Evolutionary conservation across 2,329 filamentous ascomycete species (phyloP).

Genomic region (Colletotrichum tabaci): DNA sequence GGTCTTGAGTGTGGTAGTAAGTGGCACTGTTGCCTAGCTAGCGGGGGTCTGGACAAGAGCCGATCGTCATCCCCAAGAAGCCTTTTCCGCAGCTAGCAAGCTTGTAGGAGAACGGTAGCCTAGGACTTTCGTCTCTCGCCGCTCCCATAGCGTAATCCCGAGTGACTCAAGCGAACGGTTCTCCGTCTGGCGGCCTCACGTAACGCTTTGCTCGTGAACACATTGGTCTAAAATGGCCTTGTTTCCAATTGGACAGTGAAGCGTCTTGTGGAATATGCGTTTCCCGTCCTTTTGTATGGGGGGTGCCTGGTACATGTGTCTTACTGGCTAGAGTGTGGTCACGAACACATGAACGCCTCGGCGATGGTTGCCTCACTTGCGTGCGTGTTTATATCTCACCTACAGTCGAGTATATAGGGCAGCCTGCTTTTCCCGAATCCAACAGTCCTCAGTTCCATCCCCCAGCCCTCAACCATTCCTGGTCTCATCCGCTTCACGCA

Average conservation of each 20-base stretch:
- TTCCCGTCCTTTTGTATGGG: background rate
- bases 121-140: background rate
- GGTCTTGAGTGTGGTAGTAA: background rate
- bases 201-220: background rate
- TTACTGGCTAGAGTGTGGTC: slow-evolving; percentile 1
- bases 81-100: background rate
- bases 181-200: slow-evolving; percentile 10
- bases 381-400: background rate
- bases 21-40: slow-evolving; percentile 14
- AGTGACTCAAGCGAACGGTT: slow-evolving; percentile 18
- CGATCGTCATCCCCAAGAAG: background rate
- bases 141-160: slow-evolving; percentile 6
- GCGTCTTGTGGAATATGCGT: background rate
- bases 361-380: slow-evolving; percentile 6
- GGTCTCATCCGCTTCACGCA: background rate
- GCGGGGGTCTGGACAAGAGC: background rate
- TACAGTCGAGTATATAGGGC: slow-evolving; percentile 6
- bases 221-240: background rate
- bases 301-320: slow-evolving; percentile 5
- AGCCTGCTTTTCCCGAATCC: background rate
- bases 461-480: too few species aligned
- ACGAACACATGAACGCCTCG: slow-evolving; percentile 11
- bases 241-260: background rate
- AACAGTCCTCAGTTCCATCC: background rate
- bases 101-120: background rate